phyloP scores from a whole-genome alignment of 1,139 yeast genomes.

The Pichia sp. region DNA sequence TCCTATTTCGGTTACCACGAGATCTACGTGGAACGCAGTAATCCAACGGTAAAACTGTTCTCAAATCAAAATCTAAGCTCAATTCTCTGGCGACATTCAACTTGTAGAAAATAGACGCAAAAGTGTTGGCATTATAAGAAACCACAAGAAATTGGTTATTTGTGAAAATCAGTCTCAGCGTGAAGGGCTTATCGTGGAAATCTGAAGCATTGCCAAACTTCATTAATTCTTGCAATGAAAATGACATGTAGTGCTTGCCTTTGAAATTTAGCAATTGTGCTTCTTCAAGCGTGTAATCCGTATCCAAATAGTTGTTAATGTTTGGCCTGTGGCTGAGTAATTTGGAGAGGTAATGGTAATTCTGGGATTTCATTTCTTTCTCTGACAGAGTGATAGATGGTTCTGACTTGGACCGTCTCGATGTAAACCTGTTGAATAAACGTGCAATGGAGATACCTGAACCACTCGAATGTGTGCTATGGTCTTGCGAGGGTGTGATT shows the following conservation, averaged over 20 bases:
- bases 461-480: no score
- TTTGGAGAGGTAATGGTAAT: slow-evolving; percentile 6
- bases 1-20: slow-evolving; percentile 6
- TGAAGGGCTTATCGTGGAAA: slow-evolving; percentile 20
- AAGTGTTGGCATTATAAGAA: slow-evolving; percentile 20
- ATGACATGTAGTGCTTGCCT: slow-evolving; percentile 11
- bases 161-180: slow-evolving; percentile 23
- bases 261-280: slow-evolving; percentile 8
- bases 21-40: slow-evolving; percentile 21
- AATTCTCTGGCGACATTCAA: slow-evolving; percentile 23
- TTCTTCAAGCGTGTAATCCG: slow-evolving; percentile 9
- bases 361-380: slow-evolving; percentile 6
- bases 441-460: no score
- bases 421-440: no score
- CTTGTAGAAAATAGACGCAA: slow-evolving; percentile 23
- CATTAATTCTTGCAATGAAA: slow-evolving; percentile 23
- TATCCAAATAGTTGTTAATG: slow-evolving; percentile 6
- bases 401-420: no score
- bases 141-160: slow-evolving; percentile 20
- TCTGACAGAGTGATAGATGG: slow-evolving; percentile 1
- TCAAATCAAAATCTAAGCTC: slow-evolving; percentile 22
- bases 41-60: slow-evolving; percentile 19
- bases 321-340: slow-evolving; percentile 11
- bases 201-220: slow-evolving; percentile 26
- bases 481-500: no score